Evolutionary conservation across 345 rosid species (phyloP), one percentile per base, ranked within the genome.

Genomic region (Syzygium aromaticum): DNA sequence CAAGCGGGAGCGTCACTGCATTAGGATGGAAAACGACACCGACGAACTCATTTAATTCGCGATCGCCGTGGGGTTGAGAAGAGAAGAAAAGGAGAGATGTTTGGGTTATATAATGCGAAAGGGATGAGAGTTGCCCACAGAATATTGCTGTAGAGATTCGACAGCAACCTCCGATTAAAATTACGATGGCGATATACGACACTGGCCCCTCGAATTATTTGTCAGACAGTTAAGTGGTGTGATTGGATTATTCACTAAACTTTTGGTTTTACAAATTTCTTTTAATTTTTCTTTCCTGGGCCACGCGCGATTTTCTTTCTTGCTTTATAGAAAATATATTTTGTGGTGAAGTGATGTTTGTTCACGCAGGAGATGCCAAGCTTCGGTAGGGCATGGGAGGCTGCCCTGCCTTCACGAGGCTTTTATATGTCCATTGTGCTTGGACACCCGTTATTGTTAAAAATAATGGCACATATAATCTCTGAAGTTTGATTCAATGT

Each of bases 401-500:
- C 64, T 25, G 64, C 7, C 30, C 16, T 2, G 64, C 7, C 64
- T 25, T 59, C 27, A 28, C 8, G 64, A 59, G 27, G 64, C 27
- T 59, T 59, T 59, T 59, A 28, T 59, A 27, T 57, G 64, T 57
- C 64, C 64, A 28, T 59, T 5, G 64, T 59, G 15, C 30, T 25
- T 59, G 64, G 0, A 59, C 64, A 25, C 30, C 64, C 64, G 7
- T 59, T 4, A 14, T 4, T 59, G 64, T 59, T 59, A 6, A 4
- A 43, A 1, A 6, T 43, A 43, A 43, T 6, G 46, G 6, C 1
- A 43, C 46, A 43, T 5, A 43, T 1, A 1, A 1, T 43, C 3
- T 43, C 7, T 43, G 43, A 43, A 43, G 5, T 43, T 43, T 43
- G 1, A 43, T 43, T 1, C 0, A 43, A 43, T 5, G 0, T 43